Base-by-base conservation (phyloP, 371 early-diverging fungal genomes). In the Mucor circinelloides region DNA sequence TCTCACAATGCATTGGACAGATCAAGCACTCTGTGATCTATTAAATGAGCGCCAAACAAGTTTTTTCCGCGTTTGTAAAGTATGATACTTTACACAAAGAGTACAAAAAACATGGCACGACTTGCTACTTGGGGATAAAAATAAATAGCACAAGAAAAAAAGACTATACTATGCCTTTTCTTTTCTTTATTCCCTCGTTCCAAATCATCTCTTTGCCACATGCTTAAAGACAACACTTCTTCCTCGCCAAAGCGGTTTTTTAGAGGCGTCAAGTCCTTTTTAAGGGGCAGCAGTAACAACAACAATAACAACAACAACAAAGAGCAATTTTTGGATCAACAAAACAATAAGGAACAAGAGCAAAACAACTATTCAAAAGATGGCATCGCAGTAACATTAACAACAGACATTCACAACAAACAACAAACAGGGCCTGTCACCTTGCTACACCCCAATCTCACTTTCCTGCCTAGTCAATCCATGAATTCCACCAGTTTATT, bases 321-420 rank as follows among this genome's bases (percentile, higher is more conserved):
- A 19, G 44, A 44, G 44, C 44, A 44, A 12, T 25, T 12, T 15
- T 36, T 34, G 31, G 32, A 54, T 36, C 36, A 42, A 23, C 50
- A 50, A 42, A 38, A 34, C 30, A 38, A 27, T 38, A 32, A 61
- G 31, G 36, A 36, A 25, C 52, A 36, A n/a, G 21, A 32, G 21
- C 50, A 28, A 52, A n/a, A 6, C 19, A 61, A 13, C 23, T 64
- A 62, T 52, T 42, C 60, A 27, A 63, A 32, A 61, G 68, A 60
- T 34, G 68, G 65, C 6, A 58, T 73, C 3, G 75, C 78, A 15
- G 64, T 78, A 32, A 78, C 78, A 2, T 58, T 78, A 21, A 73
- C 78, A 31, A 66, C 78, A 4, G 73, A 72, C 23, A 57, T 63
- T 63, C 68, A 32, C 50, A 38, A 38, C 31, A 61, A 44, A 0